A percentile compares a stretch with the other conserved stretches of the same genome.
These are phyloP conservation scores for Fraxinus paxiana DNA, from an alignment of 305 asterid species.

Conservation along the genomic window DNA sequence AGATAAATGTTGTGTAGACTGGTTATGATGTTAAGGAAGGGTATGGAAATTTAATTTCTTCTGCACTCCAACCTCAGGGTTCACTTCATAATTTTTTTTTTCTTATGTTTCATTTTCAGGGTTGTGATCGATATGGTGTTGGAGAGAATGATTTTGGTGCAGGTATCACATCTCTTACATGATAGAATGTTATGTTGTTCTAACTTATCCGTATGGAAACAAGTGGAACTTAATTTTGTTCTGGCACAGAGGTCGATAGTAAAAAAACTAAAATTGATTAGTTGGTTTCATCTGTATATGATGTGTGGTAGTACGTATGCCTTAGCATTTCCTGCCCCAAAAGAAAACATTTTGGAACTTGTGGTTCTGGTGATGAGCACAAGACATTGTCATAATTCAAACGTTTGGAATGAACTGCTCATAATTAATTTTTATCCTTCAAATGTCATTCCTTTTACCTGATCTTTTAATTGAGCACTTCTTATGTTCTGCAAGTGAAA, in stretches of 20 bases:
- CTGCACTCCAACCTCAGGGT: neutral
- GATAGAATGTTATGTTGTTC: neutral
- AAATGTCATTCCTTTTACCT: neutral
- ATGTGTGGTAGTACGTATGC: neutral
- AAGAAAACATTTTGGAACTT: neutral
- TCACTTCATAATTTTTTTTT: neutral
- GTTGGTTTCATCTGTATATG: neutral
- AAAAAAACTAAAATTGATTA: neutral
- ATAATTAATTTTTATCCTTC: slow-evolving; percentile 1
- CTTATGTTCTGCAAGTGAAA: neutral
- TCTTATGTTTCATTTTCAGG: slow-evolving; percentile 40
- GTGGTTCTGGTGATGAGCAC: neutral
- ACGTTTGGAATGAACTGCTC: neutral
- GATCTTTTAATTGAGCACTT: neutral
- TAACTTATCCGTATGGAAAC: neutral
- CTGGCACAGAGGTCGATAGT: neutral
- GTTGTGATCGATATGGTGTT: slow-evolving; percentile 67
- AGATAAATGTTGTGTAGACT: neutral
- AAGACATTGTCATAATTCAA: neutral
- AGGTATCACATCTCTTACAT: slow-evolving; percentile 43
- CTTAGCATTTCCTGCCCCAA: neutral
- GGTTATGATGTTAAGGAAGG: neutral
- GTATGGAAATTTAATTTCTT: neutral
- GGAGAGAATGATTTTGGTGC: slow-evolving; percentile 57
- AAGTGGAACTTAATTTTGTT: neutral